Evolutionary conservation across 495 filamentous ascomycete genomes (phyloP).

Genomic region (Xylaria venustula): DNA sequence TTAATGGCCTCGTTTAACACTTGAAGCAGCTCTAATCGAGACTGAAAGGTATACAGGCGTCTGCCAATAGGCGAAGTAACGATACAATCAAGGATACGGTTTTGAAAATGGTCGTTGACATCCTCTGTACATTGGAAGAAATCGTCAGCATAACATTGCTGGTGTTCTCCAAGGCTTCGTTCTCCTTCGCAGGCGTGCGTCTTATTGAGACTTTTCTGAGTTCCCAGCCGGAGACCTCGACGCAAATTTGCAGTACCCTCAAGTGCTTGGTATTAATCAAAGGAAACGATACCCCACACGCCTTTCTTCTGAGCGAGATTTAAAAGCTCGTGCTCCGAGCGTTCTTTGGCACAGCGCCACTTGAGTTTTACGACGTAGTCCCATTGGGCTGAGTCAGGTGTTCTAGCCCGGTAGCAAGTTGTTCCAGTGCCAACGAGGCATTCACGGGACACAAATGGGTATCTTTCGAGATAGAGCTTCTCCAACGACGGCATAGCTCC

Average conservation of each 20-base stretch:
- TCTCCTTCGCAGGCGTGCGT: background rate
- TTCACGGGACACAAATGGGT: conserved; percentile 23
- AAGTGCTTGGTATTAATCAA: conserved; percentile 26
- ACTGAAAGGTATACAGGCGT: conserved; percentile 26
- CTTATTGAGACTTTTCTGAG: conserved; percentile 18
- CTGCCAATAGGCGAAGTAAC: conserved; percentile 29
- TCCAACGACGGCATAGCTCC: conserved; percentile 11
- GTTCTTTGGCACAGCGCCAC: conserved; percentile 27
- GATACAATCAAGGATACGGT: conserved; percentile 26
- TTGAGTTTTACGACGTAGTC: conserved; percentile 25
- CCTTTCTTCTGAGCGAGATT: conserved; percentile 20
- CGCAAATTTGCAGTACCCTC: conserved; percentile 29
- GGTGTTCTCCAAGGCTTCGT: conserved; percentile 14
- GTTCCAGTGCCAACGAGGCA: conserved; percentile 25
- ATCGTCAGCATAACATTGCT: too few species aligned
- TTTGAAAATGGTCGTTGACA: conserved; percentile 21
- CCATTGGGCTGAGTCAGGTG: conserved; percentile 19
- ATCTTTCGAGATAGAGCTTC: conserved; percentile 27
- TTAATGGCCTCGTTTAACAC: conserved; percentile 29
- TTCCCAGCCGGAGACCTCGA: conserved; percentile 23
- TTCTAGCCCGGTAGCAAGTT: conserved; percentile 25
- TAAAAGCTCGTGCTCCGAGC: conserved; percentile 29
- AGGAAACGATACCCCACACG: conserved; percentile 24
- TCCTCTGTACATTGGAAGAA: too few species aligned
- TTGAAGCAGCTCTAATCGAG: conserved; percentile 24